These are phyloP conservation scores for Vitis vinifera DNA, from an alignment of 164 flowering plant species.

Conservation along the genomic window DNA sequence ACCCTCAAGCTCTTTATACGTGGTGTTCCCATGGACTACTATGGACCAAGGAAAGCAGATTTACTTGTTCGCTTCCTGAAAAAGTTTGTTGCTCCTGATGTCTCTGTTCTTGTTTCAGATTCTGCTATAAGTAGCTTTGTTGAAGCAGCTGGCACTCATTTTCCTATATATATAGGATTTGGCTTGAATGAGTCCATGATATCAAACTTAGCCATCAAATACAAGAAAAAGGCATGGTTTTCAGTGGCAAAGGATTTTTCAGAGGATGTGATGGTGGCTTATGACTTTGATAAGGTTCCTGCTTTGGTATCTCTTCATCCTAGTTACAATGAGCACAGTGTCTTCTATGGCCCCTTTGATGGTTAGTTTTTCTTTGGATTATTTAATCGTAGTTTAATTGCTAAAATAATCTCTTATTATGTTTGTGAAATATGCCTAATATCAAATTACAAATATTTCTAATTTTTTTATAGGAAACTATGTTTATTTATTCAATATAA, in stretches of 20 bases:
- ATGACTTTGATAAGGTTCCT: slow-evolving; percentile 95
- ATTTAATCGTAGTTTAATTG: neutral
- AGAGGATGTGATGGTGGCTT: slow-evolving; percentile 65
- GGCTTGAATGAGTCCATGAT: slow-evolving; percentile 74
- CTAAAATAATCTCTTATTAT: neutral
- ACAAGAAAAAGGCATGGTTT: slow-evolving; percentile 98
- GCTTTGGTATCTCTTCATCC: slow-evolving; percentile 82
- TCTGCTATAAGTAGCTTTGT: slow-evolving; percentile 61
- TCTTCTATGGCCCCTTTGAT: slow-evolving; percentile 97
- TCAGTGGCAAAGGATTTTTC: slow-evolving; percentile 85
- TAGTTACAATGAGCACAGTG: slow-evolving; percentile 54
- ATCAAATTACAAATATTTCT: neutral
- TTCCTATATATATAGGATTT: slow-evolving; percentile 89
- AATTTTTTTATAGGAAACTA: too few relatives aligned
- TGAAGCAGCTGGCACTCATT: slow-evolving; percentile 68
- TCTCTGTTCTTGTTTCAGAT: slow-evolving; percentile 76
- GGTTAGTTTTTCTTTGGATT: slow-evolving; percentile 47
- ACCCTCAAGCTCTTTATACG: slow-evolving; percentile 80
- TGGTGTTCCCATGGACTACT: slow-evolving; percentile 77
- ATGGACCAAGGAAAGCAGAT: slow-evolving; percentile 89
- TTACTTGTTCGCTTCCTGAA: slow-evolving; percentile 75
- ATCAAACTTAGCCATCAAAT: slow-evolving; percentile 53
- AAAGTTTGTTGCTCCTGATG: slow-evolving; percentile 94
- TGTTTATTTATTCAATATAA: too few relatives aligned
- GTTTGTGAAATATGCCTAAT: too few relatives aligned